A percentile compares a stretch with the other conserved stretches of the same genome.
Conservation (phyloP, 2,329 filamentous ascomycete species). For the Fusarium guadeloupense region DNA sequence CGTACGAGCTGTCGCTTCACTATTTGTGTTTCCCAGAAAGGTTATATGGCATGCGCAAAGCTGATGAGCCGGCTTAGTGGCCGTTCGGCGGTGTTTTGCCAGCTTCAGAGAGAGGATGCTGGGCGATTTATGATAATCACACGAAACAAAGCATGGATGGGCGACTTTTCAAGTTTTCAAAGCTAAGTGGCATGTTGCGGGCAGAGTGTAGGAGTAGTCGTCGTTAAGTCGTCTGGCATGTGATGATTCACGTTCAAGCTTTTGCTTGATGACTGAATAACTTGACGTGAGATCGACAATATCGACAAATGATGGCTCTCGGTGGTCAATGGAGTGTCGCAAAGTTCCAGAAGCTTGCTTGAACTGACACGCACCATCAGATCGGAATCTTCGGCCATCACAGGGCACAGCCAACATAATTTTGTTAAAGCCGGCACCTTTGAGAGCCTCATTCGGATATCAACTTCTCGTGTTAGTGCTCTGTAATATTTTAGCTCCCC, state of each 20-base stretch:
- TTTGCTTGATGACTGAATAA: not conserved
- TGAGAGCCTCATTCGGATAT: constrained; percentile 24
- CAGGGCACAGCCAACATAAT: constrained; percentile 3
- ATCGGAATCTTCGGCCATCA: constrained; percentile 20
- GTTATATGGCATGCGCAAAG: too few relatives aligned
- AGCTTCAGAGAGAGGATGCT: not conserved
- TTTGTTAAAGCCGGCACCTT: constrained; percentile 3
- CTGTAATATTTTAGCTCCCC: constrained; percentile 5
- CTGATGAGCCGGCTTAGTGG: not conserved
- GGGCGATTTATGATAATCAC: constrained; percentile 11
- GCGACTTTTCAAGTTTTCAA: constrained; percentile 1
- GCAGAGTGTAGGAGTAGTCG: not conserved
- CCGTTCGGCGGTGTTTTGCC: not conserved
- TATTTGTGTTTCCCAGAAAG: too few relatives aligned
- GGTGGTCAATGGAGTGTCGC: not conserved
- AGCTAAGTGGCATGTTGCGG: constrained; percentile 1
- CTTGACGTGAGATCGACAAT: not conserved
- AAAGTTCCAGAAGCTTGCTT: not conserved
- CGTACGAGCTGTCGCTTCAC: too few relatives aligned
- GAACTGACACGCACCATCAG: constrained; percentile 1
- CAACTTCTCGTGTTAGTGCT: not conserved
- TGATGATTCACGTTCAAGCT: constrained; percentile 13
- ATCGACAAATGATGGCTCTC: not conserved
- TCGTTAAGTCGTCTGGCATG: constrained; percentile 20
- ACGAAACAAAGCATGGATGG: constrained; percentile 11